These are phyloP conservation scores for Arabidopsis thaliana DNA, from an alignment of 345 rosid genomes.

Conservation along the genomic window DNA sequence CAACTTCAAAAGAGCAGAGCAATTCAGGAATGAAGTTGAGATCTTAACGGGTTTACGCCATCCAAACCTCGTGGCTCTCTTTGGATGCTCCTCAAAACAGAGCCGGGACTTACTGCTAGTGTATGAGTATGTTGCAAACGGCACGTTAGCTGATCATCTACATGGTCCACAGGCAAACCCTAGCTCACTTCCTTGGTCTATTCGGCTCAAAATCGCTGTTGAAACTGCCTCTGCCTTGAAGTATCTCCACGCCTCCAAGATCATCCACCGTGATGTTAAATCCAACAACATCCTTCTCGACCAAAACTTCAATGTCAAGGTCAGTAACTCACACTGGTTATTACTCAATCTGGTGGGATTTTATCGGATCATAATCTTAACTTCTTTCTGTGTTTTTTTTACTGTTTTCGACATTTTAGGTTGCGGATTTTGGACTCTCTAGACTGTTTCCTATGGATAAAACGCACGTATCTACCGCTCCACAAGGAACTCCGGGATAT, in stretches of 20 bases:
- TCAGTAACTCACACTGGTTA: constrained; percentile 13
- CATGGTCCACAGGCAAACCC: constrained; percentile 71
- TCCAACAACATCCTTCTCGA: constrained; percentile 89
- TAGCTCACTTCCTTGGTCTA: constrained; percentile 67
- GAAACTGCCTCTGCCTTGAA: constrained; percentile 81
- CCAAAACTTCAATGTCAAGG: constrained; percentile 69
- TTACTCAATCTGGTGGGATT: neutral
- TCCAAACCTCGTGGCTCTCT: constrained; percentile 70
- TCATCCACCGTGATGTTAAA: constrained; percentile 91
- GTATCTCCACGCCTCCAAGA: constrained; percentile 77
- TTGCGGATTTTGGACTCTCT: constrained; percentile 92
- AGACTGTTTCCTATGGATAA: constrained; percentile 71
- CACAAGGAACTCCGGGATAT: constrained; percentile 97
- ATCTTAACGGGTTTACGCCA: constrained; percentile 75
- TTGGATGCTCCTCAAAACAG: constrained; percentile 86
- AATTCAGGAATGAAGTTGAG: constrained; percentile 82
- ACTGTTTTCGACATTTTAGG: constrained; percentile 39
- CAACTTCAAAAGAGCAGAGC: constrained; percentile 76
- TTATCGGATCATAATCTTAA: constrained; percentile 10
- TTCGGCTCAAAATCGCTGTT: constrained; percentile 71
- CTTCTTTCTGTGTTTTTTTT: neutral
- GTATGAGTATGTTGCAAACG: constrained; percentile 83
- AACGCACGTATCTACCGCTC: constrained; percentile 89
- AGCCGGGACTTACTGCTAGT: constrained; percentile 79
- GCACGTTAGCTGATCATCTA: constrained; percentile 88